Evolutionary conservation across 148 eudicot species (phyloP).

Genomic region (Hydrangea macrophylla): DNA sequence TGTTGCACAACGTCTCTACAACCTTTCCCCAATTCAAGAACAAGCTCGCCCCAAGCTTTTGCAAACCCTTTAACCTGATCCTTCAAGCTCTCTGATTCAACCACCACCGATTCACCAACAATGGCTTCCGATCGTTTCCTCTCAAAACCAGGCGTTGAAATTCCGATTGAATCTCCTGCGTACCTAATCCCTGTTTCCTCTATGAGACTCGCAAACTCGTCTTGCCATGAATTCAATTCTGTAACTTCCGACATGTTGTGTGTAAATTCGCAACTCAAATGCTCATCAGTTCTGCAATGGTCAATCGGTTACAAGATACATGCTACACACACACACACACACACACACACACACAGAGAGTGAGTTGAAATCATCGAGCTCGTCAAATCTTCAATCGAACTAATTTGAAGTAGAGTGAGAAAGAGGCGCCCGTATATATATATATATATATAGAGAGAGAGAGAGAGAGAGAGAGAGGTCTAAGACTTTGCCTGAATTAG

Average conservation of each 20-base stretch:
- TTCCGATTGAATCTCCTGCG: conserved; percentile 26
- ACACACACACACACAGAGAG: too few species aligned
- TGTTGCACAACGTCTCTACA: conserved; percentile 73
- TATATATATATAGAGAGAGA: too few species aligned
- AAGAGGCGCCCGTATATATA: too few species aligned
- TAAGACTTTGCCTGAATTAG: too few species aligned
- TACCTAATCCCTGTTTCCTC: conserved; percentile 64
- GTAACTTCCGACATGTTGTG: conserved; percentile 47
- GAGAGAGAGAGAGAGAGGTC: too few species aligned
- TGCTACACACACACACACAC: too few species aligned
- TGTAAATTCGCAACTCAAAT: not conserved
- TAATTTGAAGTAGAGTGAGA: too few species aligned
- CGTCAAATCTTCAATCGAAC: too few species aligned
- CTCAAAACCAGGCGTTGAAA: conserved; percentile 30
- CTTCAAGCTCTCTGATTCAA: conserved; percentile 56
- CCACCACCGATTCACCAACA: conserved; percentile 24
- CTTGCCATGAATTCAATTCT: conserved; percentile 64
- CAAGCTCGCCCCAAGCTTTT: conserved; percentile 84
- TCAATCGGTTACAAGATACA: too few species aligned
- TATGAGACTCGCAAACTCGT: conserved; percentile 65
- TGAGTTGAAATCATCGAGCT: too few species aligned
- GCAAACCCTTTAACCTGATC: conserved; percentile 86
- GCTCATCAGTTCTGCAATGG: too few species aligned
- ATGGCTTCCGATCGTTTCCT: conserved; percentile 25
- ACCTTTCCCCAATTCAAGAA: conserved; percentile 68